These are phyloP conservation scores for Withania somnifera DNA, from an alignment of 305 asterid species.

Conservation along the genomic window DNA sequence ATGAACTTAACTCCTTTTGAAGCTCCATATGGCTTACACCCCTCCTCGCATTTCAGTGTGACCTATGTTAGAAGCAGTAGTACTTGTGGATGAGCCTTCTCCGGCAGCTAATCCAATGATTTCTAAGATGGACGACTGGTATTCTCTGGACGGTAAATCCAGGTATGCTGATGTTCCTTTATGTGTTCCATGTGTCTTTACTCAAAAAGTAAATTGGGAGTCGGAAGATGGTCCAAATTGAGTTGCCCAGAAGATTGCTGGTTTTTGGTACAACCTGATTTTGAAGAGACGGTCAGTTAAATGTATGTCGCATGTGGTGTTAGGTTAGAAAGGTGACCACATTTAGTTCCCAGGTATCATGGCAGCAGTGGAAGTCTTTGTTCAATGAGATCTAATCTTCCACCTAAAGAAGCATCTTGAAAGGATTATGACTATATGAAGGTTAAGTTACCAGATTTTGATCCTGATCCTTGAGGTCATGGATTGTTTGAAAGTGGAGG, in stretches of 20 bases:
- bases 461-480: not conserved
- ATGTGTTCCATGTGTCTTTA: not conserved
- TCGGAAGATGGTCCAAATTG: not conserved
- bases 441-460: not conserved
- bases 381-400: not conserved
- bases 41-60: not conserved
- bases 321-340: too few species aligned
- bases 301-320: too few species aligned
- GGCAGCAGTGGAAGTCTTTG: not conserved
- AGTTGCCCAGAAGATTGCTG: not conserved
- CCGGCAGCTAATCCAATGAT: too few species aligned
- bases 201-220: not conserved
- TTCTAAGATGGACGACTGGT: too few species aligned
- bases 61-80: not conserved
- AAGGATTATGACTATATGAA: not conserved
- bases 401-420: not conserved
- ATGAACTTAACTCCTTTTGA: not conserved
- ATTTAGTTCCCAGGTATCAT: too few species aligned
- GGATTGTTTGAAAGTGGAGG: not conserved
- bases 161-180: too few species aligned
- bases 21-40: not conserved
- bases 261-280: not conserved
- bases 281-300: not conserved
- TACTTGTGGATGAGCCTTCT: not conserved
- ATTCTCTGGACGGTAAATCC: too few species aligned